Base-by-base conservation (phyloP, 768 basidiomycete species). In the Glaciozyma martinii region DNA sequence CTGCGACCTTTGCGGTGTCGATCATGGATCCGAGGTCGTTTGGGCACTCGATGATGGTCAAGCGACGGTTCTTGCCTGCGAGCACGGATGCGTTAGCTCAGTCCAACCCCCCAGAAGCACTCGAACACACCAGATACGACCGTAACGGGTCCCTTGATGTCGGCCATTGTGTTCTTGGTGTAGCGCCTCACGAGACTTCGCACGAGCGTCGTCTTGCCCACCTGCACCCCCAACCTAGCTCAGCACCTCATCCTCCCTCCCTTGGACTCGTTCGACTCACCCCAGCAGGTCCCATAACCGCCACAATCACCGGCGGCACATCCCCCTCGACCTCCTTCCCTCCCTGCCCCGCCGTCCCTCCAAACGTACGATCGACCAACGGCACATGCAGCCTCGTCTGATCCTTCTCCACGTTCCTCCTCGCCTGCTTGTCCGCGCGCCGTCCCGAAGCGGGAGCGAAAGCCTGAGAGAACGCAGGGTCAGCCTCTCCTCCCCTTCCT, bases 21-120 rank as follows among this genome's bases (percentile, higher is more conserved):
- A 98, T 89, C 94, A 98, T 97, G 59, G 91, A 90, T 76, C 92
- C 92, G 71, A 98, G 81, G 79, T 98, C 93, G 75, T 91, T 97
- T 73, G 92, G 92, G 79, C 92, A 98, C 77, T 98, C 95, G 58
- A 99, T 82, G 75, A 98, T 91, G 0, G 95, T 97, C n/a, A 98
- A 80, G 19, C 95, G 80, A 56, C 90, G 82, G 72, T 86, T 90
- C 80, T 97, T 98, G 49, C 94, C 75, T 76, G 64, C 16, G n/a
- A 15, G 32, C 16, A 29, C 8, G 56, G 10, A 37, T 8, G 33
- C 2, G 33, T 60, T 16, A 60, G 58, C 29, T 29, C 27, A n/a
- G 27, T 29, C 23, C 3, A 1, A 23, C 6, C 27, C 1, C 19
- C 19, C 23, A 56, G 8, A 1, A 3, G 16, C 1, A 18, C 16